A percentile compares a stretch with the other conserved stretches of the same genome.
phyloP scores from a whole-genome alignment of 768 basidiomycete genomes.

The Phylloporus arenicola region DNA sequence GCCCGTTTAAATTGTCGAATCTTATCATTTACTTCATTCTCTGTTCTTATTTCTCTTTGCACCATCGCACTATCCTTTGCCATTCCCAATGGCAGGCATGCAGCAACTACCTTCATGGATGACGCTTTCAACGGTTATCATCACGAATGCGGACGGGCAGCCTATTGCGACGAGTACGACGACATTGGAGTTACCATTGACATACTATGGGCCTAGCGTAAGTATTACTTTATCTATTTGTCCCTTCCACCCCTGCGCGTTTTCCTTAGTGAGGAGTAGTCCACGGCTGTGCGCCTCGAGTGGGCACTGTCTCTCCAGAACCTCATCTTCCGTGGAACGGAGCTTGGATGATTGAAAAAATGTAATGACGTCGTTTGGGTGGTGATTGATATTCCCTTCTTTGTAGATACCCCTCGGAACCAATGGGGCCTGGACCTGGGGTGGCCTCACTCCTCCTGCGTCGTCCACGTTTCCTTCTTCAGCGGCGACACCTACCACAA shows the following conservation, averaged over 20 bases:
- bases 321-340: background rate
- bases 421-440: constrained; percentile 59
- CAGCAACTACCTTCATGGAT: constrained; percentile 74
- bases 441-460: constrained; percentile 66
- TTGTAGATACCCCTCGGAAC: constrained; percentile 68
- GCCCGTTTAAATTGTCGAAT: constrained; percentile 1
- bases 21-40: constrained; percentile 2
- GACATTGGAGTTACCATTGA: constrained; percentile 61
- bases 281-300: background rate
- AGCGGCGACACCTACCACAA: constrained; percentile 21
- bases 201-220: constrained; percentile 80
- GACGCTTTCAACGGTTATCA: constrained; percentile 46
- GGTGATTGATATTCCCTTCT: constrained; percentile 10
- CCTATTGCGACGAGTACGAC: constrained; percentile 55
- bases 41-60: constrained; percentile 8
- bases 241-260: background rate
- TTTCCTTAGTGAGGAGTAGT: background rate
- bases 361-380: constrained; percentile 7
- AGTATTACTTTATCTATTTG: constrained; percentile 30
- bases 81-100: constrained; percentile 35
- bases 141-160: constrained; percentile 49
- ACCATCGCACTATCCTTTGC: constrained; percentile 2
- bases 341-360: background rate
- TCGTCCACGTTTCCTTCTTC: constrained; percentile 29
- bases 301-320: background rate